Conservation (phyloP, 768 basidiomycete species). For the Boletus edulis region DNA sequence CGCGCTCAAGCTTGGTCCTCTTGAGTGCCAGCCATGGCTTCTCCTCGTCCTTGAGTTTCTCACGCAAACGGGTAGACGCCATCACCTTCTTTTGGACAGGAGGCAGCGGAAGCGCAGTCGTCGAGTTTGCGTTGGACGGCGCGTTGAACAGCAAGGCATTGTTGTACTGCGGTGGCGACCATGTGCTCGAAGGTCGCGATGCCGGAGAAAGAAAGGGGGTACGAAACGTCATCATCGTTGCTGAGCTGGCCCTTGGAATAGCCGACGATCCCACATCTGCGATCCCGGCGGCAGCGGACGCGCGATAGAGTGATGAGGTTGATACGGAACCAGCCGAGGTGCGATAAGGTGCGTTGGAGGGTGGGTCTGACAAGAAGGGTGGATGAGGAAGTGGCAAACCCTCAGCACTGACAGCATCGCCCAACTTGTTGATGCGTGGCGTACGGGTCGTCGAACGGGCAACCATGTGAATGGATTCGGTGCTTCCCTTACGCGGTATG, state of each 20-base stretch:
- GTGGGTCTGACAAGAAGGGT: constrained; percentile 39
- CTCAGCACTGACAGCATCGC: constrained; percentile 8
- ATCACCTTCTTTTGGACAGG: constrained; percentile 36
- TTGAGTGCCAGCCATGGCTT: constrained; percentile 47
- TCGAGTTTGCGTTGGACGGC: constrained; percentile 29
- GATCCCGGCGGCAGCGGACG: constrained; percentile 21
- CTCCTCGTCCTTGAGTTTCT: constrained; percentile 46
- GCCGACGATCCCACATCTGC: constrained; percentile 6
- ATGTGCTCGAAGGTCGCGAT: constrained; percentile 59
- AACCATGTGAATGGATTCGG: constrained; percentile 35
- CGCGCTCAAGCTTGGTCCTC: constrained; percentile 24
- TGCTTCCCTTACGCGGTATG: constrained; percentile 44
- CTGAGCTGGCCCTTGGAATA: constrained; percentile 41
- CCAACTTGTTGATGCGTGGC: constrained; percentile 20
- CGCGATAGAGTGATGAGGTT: constrained; percentile 30
- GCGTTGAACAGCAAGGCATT: constrained; percentile 24
- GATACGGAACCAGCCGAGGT: constrained; percentile 24
- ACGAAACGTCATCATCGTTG: constrained; percentile 51
- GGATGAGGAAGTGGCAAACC: constrained; percentile 44
- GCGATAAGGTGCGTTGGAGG: constrained; percentile 40
- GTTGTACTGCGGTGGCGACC: constrained; percentile 54
- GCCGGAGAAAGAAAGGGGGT: constrained; percentile 69
- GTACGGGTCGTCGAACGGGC: constrained; percentile 23
- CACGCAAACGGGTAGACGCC: constrained; percentile 48
- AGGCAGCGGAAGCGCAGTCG: constrained; percentile 38